Conservation (phyloP, 495 filamentous ascomycete species). For the Lasiosphaeria hispida region DNA sequence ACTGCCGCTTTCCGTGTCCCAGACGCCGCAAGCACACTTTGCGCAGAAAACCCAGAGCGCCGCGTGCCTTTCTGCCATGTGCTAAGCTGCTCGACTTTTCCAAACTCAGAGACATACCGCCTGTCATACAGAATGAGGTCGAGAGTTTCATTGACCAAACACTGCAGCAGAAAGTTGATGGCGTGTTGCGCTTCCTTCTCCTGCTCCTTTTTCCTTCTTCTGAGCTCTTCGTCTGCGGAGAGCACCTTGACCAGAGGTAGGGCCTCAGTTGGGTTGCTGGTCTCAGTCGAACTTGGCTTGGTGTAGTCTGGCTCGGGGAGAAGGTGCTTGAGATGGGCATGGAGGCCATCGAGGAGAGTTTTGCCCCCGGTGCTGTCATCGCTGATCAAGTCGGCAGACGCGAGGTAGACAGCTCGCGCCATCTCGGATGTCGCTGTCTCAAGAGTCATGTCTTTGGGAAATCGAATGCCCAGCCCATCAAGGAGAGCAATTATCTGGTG, state of each 20-base stretch:
- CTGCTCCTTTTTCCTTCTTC: background rate
- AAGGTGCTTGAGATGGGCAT: background rate
- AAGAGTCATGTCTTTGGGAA: slow-evolving; percentile 30
- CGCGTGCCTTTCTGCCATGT: slow-evolving; percentile 29
- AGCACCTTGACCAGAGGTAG: no score
- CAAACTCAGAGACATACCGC: slow-evolving; percentile 32
- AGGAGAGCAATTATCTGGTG: slow-evolving; percentile 34
- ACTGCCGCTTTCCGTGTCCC: slow-evolving; percentile 32
- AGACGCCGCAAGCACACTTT: slow-evolving; percentile 32
- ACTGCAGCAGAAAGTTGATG: slow-evolving; percentile 31
- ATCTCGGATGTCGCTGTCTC: slow-evolving; percentile 34
- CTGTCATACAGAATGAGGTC: slow-evolving; percentile 31
- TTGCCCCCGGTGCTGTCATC: background rate
- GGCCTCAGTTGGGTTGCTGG: background rate
- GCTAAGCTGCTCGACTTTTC: slow-evolving; percentile 28
- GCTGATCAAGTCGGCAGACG: slow-evolving; percentile 21
- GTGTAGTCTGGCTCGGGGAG: no score
- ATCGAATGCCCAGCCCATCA: slow-evolving; percentile 26
- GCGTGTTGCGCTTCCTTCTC: slow-evolving; percentile 24
- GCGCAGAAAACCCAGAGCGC: slow-evolving; percentile 30
- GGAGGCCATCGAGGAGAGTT: background rate
- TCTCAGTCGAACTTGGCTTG: no score
- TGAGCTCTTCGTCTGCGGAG: background rate
- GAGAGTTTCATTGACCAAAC: slow-evolving; percentile 29
- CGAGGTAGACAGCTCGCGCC: slow-evolving; percentile 30